phyloP scores from a whole-genome alignment of 2,329 filamentous ascomycete genomes.

The Cercospora sojina region DNA sequence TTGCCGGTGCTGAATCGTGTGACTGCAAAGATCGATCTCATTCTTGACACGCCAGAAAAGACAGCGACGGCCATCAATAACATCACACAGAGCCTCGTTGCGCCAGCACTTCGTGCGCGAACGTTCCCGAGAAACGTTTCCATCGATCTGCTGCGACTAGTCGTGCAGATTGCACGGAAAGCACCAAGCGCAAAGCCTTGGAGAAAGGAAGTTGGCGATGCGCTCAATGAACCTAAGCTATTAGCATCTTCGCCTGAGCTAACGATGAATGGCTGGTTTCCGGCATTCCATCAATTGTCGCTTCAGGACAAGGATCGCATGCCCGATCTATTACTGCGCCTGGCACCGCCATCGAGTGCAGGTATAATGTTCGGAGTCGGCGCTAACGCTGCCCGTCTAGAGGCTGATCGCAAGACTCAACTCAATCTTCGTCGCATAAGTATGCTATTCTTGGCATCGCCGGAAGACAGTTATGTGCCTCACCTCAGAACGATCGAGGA shows the following conservation, averaged over 20 bases:
- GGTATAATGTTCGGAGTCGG: conserved; percentile 99
- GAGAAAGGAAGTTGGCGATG: conserved; percentile 89
- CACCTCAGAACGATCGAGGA: conserved; percentile 73
- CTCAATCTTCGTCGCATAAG: conserved; percentile 82
- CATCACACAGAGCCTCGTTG: conserved; percentile 80
- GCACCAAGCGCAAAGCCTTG: conserved; percentile 81
- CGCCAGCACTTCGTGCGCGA: conserved; percentile 78
- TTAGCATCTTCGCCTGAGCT: conserved; percentile 69
- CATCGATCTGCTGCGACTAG: conserved; percentile 65
- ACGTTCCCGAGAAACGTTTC: conserved; percentile 83
- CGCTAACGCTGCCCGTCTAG: conserved; percentile 86
- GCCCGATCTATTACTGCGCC: conserved; percentile 72
- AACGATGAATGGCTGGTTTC: conserved; percentile 74
- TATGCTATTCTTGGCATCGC: conserved; percentile 72
- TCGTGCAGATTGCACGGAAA: conserved; percentile 74
- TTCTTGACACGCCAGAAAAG: conserved; percentile 82
- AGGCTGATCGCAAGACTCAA: conserved; percentile 91
- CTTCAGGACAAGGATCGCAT: conserved; percentile 85
- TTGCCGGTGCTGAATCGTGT: conserved; percentile 76
- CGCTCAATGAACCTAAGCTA: conserved; percentile 86
- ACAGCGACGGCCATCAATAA: conserved; percentile 73
- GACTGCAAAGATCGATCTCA: conserved; percentile 75
- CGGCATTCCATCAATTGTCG: conserved; percentile 79
- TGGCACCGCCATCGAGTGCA: conserved; percentile 83
- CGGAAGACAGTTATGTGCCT: conserved; percentile 74